Evolutionary conservation across 2,329 filamentous ascomycete species (phyloP).

Genomic region (Moelleriella libera): DNA sequence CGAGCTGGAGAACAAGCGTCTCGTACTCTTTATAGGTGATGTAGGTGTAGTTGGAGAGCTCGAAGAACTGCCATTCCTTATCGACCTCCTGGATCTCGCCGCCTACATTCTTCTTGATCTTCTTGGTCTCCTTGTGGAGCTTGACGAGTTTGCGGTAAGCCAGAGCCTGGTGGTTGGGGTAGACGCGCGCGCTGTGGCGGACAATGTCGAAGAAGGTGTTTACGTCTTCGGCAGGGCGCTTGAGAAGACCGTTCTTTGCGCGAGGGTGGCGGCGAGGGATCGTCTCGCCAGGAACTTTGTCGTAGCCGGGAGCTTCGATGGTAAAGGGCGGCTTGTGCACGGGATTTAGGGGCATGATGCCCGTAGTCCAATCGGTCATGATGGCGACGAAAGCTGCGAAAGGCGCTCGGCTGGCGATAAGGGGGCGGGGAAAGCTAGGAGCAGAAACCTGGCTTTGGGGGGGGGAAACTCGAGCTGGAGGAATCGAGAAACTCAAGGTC

Average conservation of each 20-base stretch:
- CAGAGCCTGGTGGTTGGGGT: constrained; percentile 49
- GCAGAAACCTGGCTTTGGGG: no score
- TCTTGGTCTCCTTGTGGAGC: constrained; percentile 74
- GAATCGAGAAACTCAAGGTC: no score
- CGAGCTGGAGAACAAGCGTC: constrained; percentile 52
- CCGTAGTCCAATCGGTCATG: constrained; percentile 21
- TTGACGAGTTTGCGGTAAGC: constrained; percentile 62
- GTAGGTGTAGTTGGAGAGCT: constrained; percentile 66
- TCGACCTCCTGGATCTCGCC: constrained; percentile 68
- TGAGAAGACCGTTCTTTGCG: constrained; percentile 56
- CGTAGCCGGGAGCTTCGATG: constrained; percentile 53
- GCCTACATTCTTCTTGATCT: constrained; percentile 77
- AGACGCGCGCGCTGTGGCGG: constrained; percentile 48
- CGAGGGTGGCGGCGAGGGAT: constrained; percentile 63
- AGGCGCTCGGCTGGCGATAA: no score
- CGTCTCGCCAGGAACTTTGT: constrained; percentile 66
- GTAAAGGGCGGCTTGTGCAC: constrained; percentile 61
- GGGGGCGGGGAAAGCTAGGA: no score
- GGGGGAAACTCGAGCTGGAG: no score
- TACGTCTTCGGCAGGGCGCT: constrained; percentile 53
- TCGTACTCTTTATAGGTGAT: constrained; percentile 71
- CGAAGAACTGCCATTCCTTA: constrained; percentile 85
- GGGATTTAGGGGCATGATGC: constrained; percentile 38
- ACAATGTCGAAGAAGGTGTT: constrained; percentile 70
- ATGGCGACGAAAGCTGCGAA: neutral